Evolutionary conservation across 441 rosid species (phyloP), one percentile per base, ranked within the genome.

Genomic region (Sinapis alba): DNA sequence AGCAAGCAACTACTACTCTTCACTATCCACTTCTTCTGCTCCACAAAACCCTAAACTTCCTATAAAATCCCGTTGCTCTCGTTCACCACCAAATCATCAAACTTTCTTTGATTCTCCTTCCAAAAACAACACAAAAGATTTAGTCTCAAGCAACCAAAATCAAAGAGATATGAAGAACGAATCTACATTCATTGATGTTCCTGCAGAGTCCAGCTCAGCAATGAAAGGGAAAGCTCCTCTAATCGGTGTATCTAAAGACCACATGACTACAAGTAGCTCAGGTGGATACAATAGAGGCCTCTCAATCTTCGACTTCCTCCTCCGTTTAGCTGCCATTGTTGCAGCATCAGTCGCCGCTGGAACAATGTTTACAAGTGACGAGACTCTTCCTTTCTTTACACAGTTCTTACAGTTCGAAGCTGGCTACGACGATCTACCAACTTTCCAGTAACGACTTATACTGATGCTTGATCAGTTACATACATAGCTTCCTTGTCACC

Each of bases 321-420:
- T 94, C 19, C 89, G 99, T 74, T 45, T 92, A 63, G 84, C 80
- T 3, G 96, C 94, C 62, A 72, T 92, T 2, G 82, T 83, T 47
- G 69, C 90, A 38, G 69, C 89, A 72, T 76, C 86, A 13, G 87
- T 83, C 3, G 94, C 97, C 2, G 86, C 96, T 0, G 83, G 91
- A 12, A 77, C 90, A 18, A 95, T 90, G 98, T 93, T 84, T 63
- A 95, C 92, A 1, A 92, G 94, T 27, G 91, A 86, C 9, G 87
- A 92, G 57, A 81, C 89, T 18, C 93, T 91, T 16, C 97, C 97
- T 0, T 90, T 95, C 81, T 95, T 95, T 84, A 92, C 90, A 34
- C 98, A 83, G 75, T 92, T 90, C 91, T 86, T 86, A 83, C 99
- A 89, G 85, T 89, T 92, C 51, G 67, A 89, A 82, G 98, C 98